Conservation (phyloP, 768 basidiomycete genomes). For the Tremella mesenterica region DNA sequence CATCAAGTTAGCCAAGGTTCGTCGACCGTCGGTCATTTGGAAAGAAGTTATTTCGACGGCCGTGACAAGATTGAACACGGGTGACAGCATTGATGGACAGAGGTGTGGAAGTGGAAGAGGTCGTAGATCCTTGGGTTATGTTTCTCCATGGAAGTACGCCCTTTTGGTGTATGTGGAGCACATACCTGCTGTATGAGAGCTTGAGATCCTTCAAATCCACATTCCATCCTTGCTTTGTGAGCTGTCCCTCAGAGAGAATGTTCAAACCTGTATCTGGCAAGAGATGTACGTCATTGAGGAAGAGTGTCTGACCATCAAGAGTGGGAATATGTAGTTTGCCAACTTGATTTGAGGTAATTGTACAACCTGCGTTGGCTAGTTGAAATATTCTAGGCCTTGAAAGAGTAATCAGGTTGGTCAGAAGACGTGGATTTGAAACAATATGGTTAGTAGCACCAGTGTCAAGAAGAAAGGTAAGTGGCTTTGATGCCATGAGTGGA, state of each 20-base stretch:
- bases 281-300: not conserved
- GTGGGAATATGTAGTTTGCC: not conserved
- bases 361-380: not conserved
- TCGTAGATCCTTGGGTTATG: not conserved
- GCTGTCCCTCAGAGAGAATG: not conserved
- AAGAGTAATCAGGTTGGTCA: too few species aligned
- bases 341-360: not conserved
- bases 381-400: not conserved
- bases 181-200: not conserved
- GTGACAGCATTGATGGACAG: not conserved
- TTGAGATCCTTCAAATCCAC: not conserved
- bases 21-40: too few species aligned
- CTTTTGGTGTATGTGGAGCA: not conserved
- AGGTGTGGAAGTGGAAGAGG: not conserved
- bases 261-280: not conserved
- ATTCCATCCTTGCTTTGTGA: not conserved
- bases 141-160: not conserved
- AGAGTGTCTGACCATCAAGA: not conserved
- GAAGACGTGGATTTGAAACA: slow-evolving; percentile 1
- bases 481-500: not conserved
- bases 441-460: not conserved
- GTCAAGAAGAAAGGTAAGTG: not conserved
- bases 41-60: too few species aligned
- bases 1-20: too few species aligned
- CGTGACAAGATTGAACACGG: too few species aligned